These are phyloP conservation scores for Kickxella alabastrina DNA, from an alignment of 192 early-diverging fungal genomes.

Conservation along the genomic window DNA sequence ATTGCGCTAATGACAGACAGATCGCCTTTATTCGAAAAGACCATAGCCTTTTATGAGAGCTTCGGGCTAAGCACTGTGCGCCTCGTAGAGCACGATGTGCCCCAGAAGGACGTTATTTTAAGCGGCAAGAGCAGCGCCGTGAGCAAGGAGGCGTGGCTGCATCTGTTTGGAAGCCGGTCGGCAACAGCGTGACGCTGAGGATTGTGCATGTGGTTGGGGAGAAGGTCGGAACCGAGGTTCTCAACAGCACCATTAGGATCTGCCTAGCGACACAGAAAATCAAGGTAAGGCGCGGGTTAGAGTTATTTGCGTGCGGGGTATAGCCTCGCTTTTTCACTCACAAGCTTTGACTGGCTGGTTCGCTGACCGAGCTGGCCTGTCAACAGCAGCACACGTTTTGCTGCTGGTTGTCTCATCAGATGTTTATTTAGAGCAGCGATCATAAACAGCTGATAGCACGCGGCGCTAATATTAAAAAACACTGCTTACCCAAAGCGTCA, in stretches of 20 bases:
- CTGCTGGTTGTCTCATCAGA: no score
- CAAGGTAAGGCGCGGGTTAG: conserved; percentile 25
- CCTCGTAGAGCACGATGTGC: conserved; percentile 19
- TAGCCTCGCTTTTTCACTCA: no score
- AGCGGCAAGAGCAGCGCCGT: conserved; percentile 23
- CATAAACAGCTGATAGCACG: background rate
- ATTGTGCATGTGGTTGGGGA: conserved; percentile 32
- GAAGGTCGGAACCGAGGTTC: background rate
- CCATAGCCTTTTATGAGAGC: conserved; percentile 54
- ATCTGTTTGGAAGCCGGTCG: conserved; percentile 51
- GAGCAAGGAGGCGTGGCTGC: conserved; percentile 53
- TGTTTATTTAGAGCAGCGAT: background rate
- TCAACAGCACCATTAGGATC: conserved; percentile 23
- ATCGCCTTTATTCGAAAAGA: conserved; percentile 23
- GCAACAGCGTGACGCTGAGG: conserved; percentile 36
- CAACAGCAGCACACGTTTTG: background rate
- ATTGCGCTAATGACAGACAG: conserved; percentile 34
- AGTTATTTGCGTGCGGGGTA: no score
- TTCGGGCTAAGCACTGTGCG: conserved; percentile 58
- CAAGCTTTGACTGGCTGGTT: conserved; percentile 2
- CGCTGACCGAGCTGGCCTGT: conserved; percentile 7
- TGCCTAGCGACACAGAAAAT: conserved; percentile 24
- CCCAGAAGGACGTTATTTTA: conserved; percentile 28
- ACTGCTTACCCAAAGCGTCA: background rate
- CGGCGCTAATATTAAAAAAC: no score